Evolutionary conservation across 2,329 filamentous ascomycete genomes (phyloP), one percentile per base, ranked within the genome.

Genomic region (Graphilbum ipis-grandicollis): DNA sequence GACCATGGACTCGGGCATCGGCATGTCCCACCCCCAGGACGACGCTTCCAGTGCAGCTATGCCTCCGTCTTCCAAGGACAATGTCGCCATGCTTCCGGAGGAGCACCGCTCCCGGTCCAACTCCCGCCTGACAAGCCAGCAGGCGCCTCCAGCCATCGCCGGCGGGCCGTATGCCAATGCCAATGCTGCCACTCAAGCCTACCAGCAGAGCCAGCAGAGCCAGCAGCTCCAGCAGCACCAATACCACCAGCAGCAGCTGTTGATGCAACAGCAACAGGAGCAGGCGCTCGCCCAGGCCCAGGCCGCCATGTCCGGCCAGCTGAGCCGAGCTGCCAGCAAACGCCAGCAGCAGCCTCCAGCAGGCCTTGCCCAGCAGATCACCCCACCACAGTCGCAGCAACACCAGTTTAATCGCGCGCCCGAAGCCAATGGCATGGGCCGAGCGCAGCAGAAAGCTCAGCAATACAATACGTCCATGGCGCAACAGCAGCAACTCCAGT

Each of bases 221-320:
- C 76, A 90, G 48, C 83, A 90, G 49, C 83, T 93, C 53, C 77
- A 90, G 48, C 83, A 90, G 49, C 83, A 93, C 52, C 85, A 90
- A 48, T 83, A 93, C 52, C 85, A 93, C 52, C 80, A 92, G 50
- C 79, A 86, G 50, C 50, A 56, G 5, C 71, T 76, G 53, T 76
- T 90, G 48, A 83, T 90, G 49, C 83, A 93, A 52, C 85, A 90
- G 48, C 83, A 93, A 52, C 85, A 93, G 52, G 80, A 92, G 50
- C 79, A 86, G 50, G 80, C 82, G 28, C 74, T 88, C 67, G 72
- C 74, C 8, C 74, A 80, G 45, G 79, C 81, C 3, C 81, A 92
- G 51, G 79, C 85, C 46, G 74, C 79, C 43, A 78, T 84, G 62
- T 65, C 68, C 22, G 70, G 73, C 23, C 75, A 83, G 47, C 56